A percentile compares a stretch with the other conserved stretches of the same genome.
Evolutionary conservation across 306 rosid species (phyloP).

Genomic region (Vigna radiata): DNA sequence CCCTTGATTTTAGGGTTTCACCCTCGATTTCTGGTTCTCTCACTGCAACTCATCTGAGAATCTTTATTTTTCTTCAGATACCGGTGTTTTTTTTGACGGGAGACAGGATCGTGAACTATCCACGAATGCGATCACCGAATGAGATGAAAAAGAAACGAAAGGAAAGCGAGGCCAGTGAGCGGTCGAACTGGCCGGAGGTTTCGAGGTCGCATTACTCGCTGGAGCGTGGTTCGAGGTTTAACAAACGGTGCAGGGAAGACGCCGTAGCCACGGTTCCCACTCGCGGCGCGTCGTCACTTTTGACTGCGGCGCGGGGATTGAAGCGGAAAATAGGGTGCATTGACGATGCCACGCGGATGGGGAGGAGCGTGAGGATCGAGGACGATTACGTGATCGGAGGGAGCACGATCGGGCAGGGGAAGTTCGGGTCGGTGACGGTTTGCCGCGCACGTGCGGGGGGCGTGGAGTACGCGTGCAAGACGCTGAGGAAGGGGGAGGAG

Average conservation of each 20-base stretch:
- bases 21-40: not conserved
- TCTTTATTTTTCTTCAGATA: too few relatives aligned
- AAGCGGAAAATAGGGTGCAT: slow-evolving; percentile 88
- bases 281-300: slow-evolving; percentile 53
- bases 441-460: slow-evolving; percentile 61
- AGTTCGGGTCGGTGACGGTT: slow-evolving; percentile 71
- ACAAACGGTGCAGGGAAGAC: slow-evolving; percentile 72
- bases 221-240: slow-evolving; percentile 68
- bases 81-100: not conserved
- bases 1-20: slow-evolving; percentile 21
- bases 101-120: not conserved
- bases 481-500: slow-evolving; percentile 73
- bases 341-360: slow-evolving; percentile 73
- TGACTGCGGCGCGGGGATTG: slow-evolving; percentile 68
- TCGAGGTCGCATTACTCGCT: slow-evolving; percentile 63
- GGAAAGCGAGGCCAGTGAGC: slow-evolving; percentile 59
- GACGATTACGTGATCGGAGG: slow-evolving; percentile 64
- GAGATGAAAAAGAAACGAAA: slow-evolving; percentile 83
- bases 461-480: slow-evolving; percentile 73
- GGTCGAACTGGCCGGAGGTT: slow-evolving; percentile 42
- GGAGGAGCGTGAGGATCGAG: slow-evolving; percentile 69
- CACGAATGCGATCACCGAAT: slow-evolving; percentile 2
- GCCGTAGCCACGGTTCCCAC: slow-evolving; percentile 80
- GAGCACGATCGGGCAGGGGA: slow-evolving; percentile 68
- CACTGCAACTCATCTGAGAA: not conserved